phyloP scores from a whole-genome alignment of 2,329 filamentous ascomycete species.

The Cytospora schulzeri region DNA sequence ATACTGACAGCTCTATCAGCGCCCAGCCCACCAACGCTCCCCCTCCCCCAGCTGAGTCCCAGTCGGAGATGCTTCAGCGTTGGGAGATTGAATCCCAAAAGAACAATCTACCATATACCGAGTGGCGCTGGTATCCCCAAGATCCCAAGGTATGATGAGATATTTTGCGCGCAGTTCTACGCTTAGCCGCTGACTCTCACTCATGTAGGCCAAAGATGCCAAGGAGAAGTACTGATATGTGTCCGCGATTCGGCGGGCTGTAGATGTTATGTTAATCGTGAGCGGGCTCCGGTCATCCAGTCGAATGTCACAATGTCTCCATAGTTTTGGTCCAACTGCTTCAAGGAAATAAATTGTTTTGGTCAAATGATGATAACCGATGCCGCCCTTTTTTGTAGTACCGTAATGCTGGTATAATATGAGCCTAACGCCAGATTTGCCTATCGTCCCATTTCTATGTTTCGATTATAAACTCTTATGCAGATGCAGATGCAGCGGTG shows the following conservation, averaged over 20 bases:
- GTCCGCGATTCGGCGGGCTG: neutral
- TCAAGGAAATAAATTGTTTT: constrained; percentile 6
- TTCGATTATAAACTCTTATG: neutral
- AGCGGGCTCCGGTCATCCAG: constrained; percentile 2
- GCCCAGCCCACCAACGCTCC: neutral
- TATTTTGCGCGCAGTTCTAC: neutral
- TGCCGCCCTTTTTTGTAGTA: constrained; percentile 14
- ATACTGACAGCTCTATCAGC: constrained; percentile 1
- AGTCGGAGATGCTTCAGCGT: constrained; percentile 26
- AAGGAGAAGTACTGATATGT: neutral
- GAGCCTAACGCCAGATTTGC: constrained; percentile 20
- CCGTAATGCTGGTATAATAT: constrained; percentile 26
- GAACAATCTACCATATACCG: constrained; percentile 14
- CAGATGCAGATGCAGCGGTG: constrained; percentile 37
- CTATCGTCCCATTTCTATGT: neutral
- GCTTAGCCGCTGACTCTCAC: constrained; percentile 3
- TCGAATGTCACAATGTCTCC: constrained; percentile 16
- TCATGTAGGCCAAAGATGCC: constrained; percentile 8
- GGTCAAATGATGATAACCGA: constrained; percentile 1
- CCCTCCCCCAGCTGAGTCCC: neutral
- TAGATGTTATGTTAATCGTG: constrained; percentile 5
- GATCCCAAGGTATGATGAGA: constrained; percentile 2
- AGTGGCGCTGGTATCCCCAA: constrained; percentile 1
- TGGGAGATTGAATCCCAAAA: constrained; percentile 20
- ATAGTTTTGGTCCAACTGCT: constrained; percentile 4